A percentile compares a stretch with the other conserved stretches of the same genome.
These are phyloP conservation scores for Rhizopus microsporus DNA, from an alignment of 371 early-diverging fungal species.

Conservation along the genomic window DNA sequence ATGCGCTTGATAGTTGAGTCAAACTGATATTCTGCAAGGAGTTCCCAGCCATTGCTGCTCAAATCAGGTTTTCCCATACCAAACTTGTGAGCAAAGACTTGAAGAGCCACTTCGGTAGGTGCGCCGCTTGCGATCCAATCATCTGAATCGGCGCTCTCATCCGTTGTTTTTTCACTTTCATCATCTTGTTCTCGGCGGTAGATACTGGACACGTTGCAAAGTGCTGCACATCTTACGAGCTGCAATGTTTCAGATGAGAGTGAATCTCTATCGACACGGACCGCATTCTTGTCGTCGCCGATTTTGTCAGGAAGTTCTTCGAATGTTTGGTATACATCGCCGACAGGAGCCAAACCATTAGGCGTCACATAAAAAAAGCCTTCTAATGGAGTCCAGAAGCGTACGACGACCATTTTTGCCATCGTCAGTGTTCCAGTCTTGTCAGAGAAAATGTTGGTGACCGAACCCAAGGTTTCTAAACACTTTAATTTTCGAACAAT, in stretches of 20 bases:
- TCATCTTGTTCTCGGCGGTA: slow-evolving; percentile 24
- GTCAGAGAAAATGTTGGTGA: slow-evolving; percentile 92
- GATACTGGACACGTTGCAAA: slow-evolving; percentile 65
- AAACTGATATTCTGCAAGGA: slow-evolving; percentile 73
- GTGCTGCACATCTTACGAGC: slow-evolving; percentile 52
- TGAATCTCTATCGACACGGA: slow-evolving; percentile 19
- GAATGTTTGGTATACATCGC: slow-evolving; percentile 51
- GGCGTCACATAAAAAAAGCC: slow-evolving; percentile 65
- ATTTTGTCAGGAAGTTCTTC: slow-evolving; percentile 13
- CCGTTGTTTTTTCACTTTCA: slow-evolving; percentile 6
- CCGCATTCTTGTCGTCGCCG: slow-evolving; percentile 8
- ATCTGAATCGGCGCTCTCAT: slow-evolving; percentile 38
- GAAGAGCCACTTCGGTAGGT: slow-evolving; percentile 75
- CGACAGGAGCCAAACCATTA: slow-evolving; percentile 64
- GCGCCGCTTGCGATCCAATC: slow-evolving; percentile 64
- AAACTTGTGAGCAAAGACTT: slow-evolving; percentile 72
- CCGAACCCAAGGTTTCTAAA: slow-evolving; percentile 91
- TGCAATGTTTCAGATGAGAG: slow-evolving; percentile 22
- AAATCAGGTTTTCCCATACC: slow-evolving; percentile 61
- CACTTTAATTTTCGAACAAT: slow-evolving; percentile 85
- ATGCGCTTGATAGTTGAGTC: slow-evolving; percentile 86
- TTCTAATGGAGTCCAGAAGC: slow-evolving; percentile 67
- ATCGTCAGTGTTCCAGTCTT: slow-evolving; percentile 65
- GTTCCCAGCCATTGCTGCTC: slow-evolving; percentile 49
- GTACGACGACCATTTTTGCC: slow-evolving; percentile 74